Percentiles rank a stretch among this genome's conserved stretches.
phyloP scores from a whole-genome alignment of 352 stramenopile species.

The Phytophthora brassicae region DNA sequence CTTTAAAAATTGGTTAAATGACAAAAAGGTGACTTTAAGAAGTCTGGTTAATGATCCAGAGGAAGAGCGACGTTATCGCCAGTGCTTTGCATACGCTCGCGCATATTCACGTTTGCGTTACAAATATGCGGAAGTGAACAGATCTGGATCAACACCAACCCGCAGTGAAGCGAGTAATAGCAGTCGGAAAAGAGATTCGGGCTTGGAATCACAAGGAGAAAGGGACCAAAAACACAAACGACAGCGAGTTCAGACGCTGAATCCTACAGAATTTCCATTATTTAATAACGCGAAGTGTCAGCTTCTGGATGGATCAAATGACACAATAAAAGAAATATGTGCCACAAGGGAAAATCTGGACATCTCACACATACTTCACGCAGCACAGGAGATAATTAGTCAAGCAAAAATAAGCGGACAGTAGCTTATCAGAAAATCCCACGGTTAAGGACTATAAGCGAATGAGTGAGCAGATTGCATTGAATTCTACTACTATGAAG shows the following conservation, averaged over 20 bases:
- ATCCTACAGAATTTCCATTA: too few relatives aligned
- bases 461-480: not conserved
- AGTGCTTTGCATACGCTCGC: constrained; percentile 11
- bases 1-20: constrained; percentile 5
- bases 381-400: not conserved
- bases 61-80: constrained; percentile 16
- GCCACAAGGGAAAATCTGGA: not conserved
- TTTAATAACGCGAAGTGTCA: too few relatives aligned
- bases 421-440: too few relatives aligned
- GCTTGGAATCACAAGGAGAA: not conserved
- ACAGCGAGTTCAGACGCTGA: not conserved
- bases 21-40: not conserved
- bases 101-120: not conserved
- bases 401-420: not conserved
- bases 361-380: not conserved
- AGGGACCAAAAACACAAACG: too few relatives aligned
- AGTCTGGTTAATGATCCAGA: constrained; percentile 2
- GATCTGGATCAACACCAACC: not conserved
- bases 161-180: not conserved
- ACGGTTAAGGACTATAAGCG: not conserved
- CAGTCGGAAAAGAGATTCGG: not conserved
- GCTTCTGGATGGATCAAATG: too few relatives aligned
- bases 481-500: constrained; percentile 1
- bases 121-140: not conserved
- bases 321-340: too few relatives aligned